Evolutionary conservation across 2,329 filamentous ascomycete genomes (phyloP).

Genomic region (Monascus ruber): DNA sequence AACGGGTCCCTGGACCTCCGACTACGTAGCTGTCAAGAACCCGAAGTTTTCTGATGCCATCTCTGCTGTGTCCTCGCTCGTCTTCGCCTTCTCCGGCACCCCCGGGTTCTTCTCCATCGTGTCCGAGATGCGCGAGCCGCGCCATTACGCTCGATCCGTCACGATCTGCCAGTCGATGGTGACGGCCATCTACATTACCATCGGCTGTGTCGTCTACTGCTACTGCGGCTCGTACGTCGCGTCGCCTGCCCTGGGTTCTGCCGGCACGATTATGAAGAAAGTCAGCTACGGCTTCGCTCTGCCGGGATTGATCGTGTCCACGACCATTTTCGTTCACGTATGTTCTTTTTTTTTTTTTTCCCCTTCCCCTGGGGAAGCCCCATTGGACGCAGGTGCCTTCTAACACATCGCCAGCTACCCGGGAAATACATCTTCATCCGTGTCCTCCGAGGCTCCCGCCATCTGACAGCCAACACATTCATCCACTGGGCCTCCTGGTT

Average conservation of each 20-base stretch:
- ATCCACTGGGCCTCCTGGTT: slow-evolving; percentile 11
- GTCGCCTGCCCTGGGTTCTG: slow-evolving; percentile 38
- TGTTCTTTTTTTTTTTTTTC: slow-evolving; percentile 1
- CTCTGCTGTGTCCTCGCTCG: slow-evolving; percentile 16
- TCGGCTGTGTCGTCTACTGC: slow-evolving; percentile 35
- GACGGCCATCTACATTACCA: slow-evolving; percentile 23
- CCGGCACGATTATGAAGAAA: slow-evolving; percentile 33
- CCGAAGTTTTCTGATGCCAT: slow-evolving; percentile 18
- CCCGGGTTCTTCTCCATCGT: slow-evolving; percentile 26
- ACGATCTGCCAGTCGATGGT: slow-evolving; percentile 24
- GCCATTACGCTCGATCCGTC: slow-evolving; percentile 20
- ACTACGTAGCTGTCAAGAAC: slow-evolving; percentile 15
- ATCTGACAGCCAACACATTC: slow-evolving; percentile 8
- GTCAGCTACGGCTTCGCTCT: slow-evolving; percentile 33
- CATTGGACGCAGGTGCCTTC: background rate
- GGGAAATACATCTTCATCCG: slow-evolving; percentile 13
- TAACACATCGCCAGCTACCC: slow-evolving; percentile 1
- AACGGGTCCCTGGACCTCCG: slow-evolving; percentile 14
- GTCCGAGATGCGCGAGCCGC: slow-evolving; percentile 28
- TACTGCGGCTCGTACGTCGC: slow-evolving; percentile 38
- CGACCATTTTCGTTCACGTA: slow-evolving; percentile 14
- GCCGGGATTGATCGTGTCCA: slow-evolving; percentile 21
- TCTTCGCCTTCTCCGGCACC: slow-evolving; percentile 19
- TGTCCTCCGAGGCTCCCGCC: slow-evolving; percentile 7
- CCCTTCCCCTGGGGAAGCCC: background rate